Evolutionary conservation across 2,329 filamentous ascomycete genomes (phyloP).

Genomic region (Cadophora malorum): DNA sequence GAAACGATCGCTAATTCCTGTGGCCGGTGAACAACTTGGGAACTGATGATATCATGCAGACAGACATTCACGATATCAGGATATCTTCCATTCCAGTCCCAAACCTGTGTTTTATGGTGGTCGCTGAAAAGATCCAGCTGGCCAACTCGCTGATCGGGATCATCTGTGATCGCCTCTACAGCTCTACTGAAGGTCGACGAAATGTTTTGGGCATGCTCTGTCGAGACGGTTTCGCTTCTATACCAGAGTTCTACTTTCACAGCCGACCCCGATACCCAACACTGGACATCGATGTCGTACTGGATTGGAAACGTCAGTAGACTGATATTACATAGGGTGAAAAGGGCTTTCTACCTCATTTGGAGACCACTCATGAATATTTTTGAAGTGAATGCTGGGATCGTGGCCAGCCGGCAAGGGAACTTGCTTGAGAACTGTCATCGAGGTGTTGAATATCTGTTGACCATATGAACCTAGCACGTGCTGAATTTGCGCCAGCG

Average conservation of each 20-base stretch:
- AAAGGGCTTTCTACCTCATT: slow-evolving; percentile 20
- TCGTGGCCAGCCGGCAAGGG: slow-evolving; percentile 5
- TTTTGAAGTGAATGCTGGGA: slow-evolving; percentile 22
- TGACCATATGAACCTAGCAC: slow-evolving; percentile 27
- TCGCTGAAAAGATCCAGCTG: slow-evolving; percentile 25
- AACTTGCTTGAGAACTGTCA: slow-evolving; percentile 31
- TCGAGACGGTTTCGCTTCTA: slow-evolving; percentile 50
- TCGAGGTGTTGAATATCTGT: slow-evolving; percentile 38
- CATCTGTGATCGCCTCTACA: slow-evolving; percentile 43
- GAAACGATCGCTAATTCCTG: slow-evolving; percentile 35
- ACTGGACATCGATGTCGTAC: slow-evolving; percentile 13
- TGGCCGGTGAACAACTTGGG: slow-evolving; percentile 23
- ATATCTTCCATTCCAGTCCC: slow-evolving; percentile 31
- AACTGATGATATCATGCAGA: slow-evolving; percentile 35
- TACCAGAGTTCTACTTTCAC: slow-evolving; percentile 40
- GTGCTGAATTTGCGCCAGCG: slow-evolving; percentile 50
- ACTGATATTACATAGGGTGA: not conserved
- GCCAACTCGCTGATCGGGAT: slow-evolving; percentile 24
- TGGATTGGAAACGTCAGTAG: not conserved
- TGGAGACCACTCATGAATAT: slow-evolving; percentile 26
- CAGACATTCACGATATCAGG: slow-evolving; percentile 15
- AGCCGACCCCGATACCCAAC: slow-evolving; percentile 9
- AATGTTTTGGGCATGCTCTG: slow-evolving; percentile 49
- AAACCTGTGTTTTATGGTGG: slow-evolving; percentile 21
- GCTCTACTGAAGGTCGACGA: slow-evolving; percentile 47